phyloP scores from a whole-genome alignment of 768 basidiomycete species.

The Leccinum arenicola region DNA sequence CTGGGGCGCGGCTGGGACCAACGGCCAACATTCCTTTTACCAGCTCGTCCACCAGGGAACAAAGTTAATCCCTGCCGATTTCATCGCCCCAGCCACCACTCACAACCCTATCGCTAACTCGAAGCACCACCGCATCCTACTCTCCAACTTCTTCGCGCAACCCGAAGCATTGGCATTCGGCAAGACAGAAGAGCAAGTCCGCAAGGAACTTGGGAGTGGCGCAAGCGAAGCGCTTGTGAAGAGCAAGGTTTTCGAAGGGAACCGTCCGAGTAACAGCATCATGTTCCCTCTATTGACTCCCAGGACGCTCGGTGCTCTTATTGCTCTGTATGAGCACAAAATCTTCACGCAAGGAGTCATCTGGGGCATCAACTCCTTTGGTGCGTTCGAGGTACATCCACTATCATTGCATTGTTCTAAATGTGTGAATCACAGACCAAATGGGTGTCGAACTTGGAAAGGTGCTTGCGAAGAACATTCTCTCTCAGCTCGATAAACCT shows the following conservation, averaged over 20 bases:
- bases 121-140: slow-evolving; percentile 95
- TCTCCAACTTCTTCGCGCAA: slow-evolving; percentile 98
- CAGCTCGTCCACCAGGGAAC: slow-evolving; percentile 95
- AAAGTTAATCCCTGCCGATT: slow-evolving; percentile 88
- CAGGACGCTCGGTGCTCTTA: slow-evolving; percentile 80
- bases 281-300: slow-evolving; percentile 93
- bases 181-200: slow-evolving; percentile 89
- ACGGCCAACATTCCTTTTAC: slow-evolving; percentile 99
- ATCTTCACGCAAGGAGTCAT: slow-evolving; percentile 97
- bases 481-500: slow-evolving; percentile 80
- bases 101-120: slow-evolving; percentile 86
- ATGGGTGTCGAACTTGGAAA: slow-evolving; percentile 99
- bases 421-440: slow-evolving; percentile 60
- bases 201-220: slow-evolving; percentile 60
- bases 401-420: neutral
- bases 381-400: slow-evolving; percentile 39
- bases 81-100: slow-evolving; percentile 84
- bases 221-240: slow-evolving; percentile 86
- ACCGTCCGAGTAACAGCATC: slow-evolving; percentile 94
- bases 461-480: slow-evolving; percentile 94
- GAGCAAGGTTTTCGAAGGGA: slow-evolving; percentile 98
- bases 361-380: slow-evolving; percentile 99
- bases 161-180: slow-evolving; percentile 98
- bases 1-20: slow-evolving; percentile 98
- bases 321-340: slow-evolving; percentile 97